These are phyloP conservation scores for Arabidopsis suecica DNA, from an alignment of 345 rosid species.

Conservation along the genomic window DNA sequence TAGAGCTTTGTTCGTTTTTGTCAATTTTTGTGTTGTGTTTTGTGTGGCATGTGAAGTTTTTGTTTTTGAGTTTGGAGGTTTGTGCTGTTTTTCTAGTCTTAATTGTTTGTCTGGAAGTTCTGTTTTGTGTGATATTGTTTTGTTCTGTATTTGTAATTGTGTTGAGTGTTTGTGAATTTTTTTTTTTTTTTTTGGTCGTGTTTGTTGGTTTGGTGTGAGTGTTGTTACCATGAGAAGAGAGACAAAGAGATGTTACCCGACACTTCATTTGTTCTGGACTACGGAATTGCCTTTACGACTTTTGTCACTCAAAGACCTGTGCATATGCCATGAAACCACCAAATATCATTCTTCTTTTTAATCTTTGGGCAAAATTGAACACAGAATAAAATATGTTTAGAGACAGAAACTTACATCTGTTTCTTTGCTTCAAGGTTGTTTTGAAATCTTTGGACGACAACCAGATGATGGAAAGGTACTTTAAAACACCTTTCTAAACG, in stretches of 20 bases:
- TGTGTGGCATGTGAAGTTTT: too few species aligned
- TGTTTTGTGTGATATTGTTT: too few species aligned
- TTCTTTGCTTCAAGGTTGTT: conserved; percentile 56
- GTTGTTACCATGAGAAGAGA: too few species aligned
- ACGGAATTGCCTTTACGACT: background rate
- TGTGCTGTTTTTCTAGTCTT: too few species aligned
- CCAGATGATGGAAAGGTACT: conserved; percentile 63
- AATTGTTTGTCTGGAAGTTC: too few species aligned
- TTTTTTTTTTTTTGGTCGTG: too few species aligned
- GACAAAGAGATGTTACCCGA: background rate
- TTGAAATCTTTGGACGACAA: background rate
- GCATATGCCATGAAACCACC: background rate
- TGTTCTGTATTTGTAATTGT: too few species aligned
- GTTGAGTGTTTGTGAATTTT: too few species aligned
- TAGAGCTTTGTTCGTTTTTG: background rate
- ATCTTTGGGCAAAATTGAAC: background rate
- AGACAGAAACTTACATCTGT: conserved; percentile 60
- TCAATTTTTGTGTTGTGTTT: too few species aligned
- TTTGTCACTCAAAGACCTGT: background rate
- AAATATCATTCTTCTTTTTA: too few species aligned
- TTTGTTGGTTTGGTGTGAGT: too few species aligned
- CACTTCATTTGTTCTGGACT: background rate
- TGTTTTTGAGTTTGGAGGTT: too few species aligned
- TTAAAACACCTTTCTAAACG: conserved; percentile 55
- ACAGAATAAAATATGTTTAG: conserved; percentile 28